phyloP scores from a whole-genome alignment of 352 stramenopile species.

The Globisporangium acanthophoron region DNA sequence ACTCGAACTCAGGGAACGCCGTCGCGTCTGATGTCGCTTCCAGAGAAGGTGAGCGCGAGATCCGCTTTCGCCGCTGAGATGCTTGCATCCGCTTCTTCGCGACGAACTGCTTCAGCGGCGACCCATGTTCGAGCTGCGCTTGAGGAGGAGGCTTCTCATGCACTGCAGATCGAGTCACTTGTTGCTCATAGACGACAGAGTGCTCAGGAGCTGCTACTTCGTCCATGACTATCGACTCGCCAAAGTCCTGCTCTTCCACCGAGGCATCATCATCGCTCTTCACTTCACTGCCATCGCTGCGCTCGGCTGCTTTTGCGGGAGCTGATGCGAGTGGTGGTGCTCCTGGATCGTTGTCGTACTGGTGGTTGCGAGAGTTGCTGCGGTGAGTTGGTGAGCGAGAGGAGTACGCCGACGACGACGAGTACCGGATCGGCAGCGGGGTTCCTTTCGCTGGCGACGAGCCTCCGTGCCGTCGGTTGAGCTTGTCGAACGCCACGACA shows the following conservation, averaged over 20 bases:
- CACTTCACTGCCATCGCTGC: background rate
- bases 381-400: background rate
- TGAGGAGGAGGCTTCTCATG: conserved; percentile 1
- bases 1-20: conserved; percentile 1
- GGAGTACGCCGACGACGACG: background rate
- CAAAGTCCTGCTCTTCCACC: conserved; percentile 16
- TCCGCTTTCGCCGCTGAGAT: background rate
- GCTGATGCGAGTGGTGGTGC: background rate
- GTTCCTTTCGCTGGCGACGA: conserved; percentile 5
- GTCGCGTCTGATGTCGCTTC: background rate
- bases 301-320: background rate
- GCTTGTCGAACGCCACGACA: conserved; percentile 29
- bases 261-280: background rate
- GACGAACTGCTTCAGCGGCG: conserved; percentile 23
- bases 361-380: background rate
- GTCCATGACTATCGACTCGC: conserved; percentile 20
- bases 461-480: conserved; percentile 2
- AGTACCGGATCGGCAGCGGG: background rate
- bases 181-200: conserved; percentile 4
- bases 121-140: background rate
- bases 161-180: background rate
- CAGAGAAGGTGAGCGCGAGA: background rate
- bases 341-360: background rate
- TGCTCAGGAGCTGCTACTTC: conserved; percentile 20
- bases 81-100: conserved; percentile 16